phyloP scores from a whole-genome alignment of 2,329 filamentous ascomycete species.

The Didymella pomorum region DNA sequence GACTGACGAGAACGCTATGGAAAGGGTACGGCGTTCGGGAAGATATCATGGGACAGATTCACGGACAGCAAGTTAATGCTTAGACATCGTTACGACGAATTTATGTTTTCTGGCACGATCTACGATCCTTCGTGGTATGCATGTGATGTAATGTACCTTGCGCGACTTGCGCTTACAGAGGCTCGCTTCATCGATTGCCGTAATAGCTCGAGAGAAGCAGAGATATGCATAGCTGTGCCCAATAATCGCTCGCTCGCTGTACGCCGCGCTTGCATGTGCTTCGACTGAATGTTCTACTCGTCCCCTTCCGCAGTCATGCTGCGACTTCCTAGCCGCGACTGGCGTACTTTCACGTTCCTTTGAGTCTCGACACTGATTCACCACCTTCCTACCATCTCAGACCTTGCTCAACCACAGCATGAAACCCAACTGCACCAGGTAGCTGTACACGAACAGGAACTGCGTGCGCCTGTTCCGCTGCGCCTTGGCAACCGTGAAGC shows the following conservation, averaged over 20 bases:
- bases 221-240: background rate
- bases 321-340: background rate
- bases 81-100: background rate
- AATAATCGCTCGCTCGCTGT: background rate
- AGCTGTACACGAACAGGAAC: conserved; percentile 69
- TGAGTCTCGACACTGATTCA: background rate
- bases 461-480: conserved; percentile 59
- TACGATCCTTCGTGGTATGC: background rate
- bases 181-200: background rate
- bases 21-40: background rate
- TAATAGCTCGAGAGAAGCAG: background rate
- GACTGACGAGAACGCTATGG: background rate
- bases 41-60: background rate
- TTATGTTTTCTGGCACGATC: background rate
- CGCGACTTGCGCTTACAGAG: background rate
- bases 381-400: conserved; percentile 18
- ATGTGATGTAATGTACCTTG: background rate
- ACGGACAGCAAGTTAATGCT: background rate
- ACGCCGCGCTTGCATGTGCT: conserved; percentile 7
- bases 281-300: background rate
- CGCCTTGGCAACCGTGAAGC: conserved; percentile 78
- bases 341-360: background rate
- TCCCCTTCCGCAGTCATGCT: background rate
- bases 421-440: conserved; percentile 90
- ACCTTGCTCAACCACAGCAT: conserved; percentile 78